A percentile compares a stretch with the other conserved stretches of the same genome.
Conservation (phyloP, 306 rosid genomes). For the Citrullus colocynthis region DNA sequence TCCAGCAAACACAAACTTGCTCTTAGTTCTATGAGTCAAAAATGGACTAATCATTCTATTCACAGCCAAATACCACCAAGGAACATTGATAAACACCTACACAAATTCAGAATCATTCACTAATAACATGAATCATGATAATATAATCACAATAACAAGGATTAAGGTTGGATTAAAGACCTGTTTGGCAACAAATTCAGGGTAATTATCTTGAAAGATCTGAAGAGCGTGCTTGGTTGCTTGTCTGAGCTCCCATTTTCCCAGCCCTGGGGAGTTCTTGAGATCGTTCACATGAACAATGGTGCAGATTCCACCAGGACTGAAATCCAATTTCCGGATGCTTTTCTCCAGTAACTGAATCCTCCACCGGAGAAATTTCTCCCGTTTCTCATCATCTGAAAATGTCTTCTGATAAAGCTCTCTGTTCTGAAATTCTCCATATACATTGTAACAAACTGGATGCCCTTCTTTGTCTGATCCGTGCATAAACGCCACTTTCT, state of each 20-base stretch:
- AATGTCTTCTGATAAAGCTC: conserved; percentile 46
- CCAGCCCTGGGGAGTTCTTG: conserved; percentile 53
- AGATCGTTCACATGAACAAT: conserved; percentile 61
- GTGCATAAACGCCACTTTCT: conserved; percentile 41
- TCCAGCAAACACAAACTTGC: conserved; percentile 65
- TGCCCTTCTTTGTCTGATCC: conserved; percentile 55
- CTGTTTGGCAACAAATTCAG: conserved; percentile 74
- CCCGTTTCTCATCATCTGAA: conserved; percentile 49
- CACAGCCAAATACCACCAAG: conserved; percentile 75
- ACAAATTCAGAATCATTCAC: not conserved
- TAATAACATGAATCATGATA: not conserved
- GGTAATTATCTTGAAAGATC: conserved; percentile 57
- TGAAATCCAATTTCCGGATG: conserved; percentile 45
- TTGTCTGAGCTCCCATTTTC: conserved; percentile 57
- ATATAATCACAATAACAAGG: not conserved
- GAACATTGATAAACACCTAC: conserved; percentile 72
- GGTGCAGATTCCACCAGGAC: conserved; percentile 45
- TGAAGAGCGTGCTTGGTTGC: conserved; percentile 63
- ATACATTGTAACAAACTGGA: conserved; percentile 61
- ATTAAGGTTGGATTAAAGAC: conserved; percentile 9
- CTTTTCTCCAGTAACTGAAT: conserved; percentile 56
- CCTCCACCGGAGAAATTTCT: conserved; percentile 43
- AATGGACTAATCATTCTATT: conserved; percentile 65
- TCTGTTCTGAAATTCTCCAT: conserved; percentile 44
- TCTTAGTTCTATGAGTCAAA: conserved; percentile 50